Conservation (phyloP, 352 stramenopile species). For the Hyaloperonospora arabidopsidis region DNA sequence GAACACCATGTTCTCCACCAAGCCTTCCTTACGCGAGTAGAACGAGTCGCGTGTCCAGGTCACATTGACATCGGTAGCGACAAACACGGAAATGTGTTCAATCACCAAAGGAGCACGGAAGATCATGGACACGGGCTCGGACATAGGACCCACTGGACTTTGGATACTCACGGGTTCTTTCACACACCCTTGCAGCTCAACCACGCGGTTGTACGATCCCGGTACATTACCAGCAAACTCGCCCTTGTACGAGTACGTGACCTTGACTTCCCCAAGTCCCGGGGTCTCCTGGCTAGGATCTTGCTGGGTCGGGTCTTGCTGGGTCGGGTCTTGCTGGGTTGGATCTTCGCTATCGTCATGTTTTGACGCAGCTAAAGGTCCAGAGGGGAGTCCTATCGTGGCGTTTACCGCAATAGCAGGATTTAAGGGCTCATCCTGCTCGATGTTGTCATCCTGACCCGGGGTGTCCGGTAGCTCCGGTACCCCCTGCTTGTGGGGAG, state of each 20-base stretch:
- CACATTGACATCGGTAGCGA: slow-evolving; percentile 16
- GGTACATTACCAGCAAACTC: slow-evolving; percentile 41
- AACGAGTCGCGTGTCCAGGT: slow-evolving; percentile 46
- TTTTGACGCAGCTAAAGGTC: too few relatives aligned
- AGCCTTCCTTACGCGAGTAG: slow-evolving; percentile 30
- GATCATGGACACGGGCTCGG: slow-evolving; percentile 51
- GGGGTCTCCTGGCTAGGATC: neutral
- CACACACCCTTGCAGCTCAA: slow-evolving; percentile 27
- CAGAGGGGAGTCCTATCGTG: too few relatives aligned
- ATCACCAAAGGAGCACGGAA: slow-evolving; percentile 56
- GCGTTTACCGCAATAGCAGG: too few relatives aligned
- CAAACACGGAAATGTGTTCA: slow-evolving; percentile 55
- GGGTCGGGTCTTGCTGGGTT: neutral
- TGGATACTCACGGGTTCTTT: slow-evolving; percentile 36
- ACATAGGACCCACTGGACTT: slow-evolving; percentile 48
- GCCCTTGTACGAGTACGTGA: slow-evolving; percentile 43
- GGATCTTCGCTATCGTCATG: slow-evolving; percentile 5
- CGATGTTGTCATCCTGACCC: too few relatives aligned
- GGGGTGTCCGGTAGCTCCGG: too few relatives aligned
- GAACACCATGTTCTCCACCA: slow-evolving; percentile 52
- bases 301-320: neutral
- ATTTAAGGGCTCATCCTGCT: too few relatives aligned
- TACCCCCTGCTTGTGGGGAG: too few relatives aligned
- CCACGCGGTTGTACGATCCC: slow-evolving; percentile 50
- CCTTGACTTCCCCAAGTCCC: slow-evolving; percentile 27